phyloP scores from a whole-genome alignment of 2,329 filamentous ascomycete genomes.

The Aspergillus tubingensis region DNA sequence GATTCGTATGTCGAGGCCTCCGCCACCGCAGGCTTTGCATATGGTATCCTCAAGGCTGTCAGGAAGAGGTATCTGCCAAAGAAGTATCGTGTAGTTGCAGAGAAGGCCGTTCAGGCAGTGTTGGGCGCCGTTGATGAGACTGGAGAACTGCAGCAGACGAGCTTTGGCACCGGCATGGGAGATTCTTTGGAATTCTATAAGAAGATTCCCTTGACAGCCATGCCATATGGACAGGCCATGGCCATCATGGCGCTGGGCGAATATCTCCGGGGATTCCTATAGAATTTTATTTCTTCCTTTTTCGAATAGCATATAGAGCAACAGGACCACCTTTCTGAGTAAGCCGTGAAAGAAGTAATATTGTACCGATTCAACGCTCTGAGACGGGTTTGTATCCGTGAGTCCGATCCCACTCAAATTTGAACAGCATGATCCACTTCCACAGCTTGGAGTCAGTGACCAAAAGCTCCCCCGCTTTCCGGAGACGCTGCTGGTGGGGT shows the following conservation, averaged over 20 bases:
- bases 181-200: constrained; percentile 73
- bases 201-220: constrained; percentile 73
- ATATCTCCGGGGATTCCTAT: constrained; percentile 55
- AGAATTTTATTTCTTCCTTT: neutral
- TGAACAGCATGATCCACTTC: neutral
- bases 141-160: constrained; percentile 72
- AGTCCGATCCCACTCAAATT: neutral
- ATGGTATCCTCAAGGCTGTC: constrained; percentile 73
- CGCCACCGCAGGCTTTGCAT: constrained; percentile 78
- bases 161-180: constrained; percentile 79
- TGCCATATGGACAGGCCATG: constrained; percentile 86
- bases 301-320: too few species aligned
- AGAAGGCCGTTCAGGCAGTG: constrained; percentile 68
- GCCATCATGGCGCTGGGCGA: constrained; percentile 79
- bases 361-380: too few species aligned
- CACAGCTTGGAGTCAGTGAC: neutral
- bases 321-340: too few species aligned
- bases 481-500: neutral
- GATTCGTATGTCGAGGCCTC: constrained; percentile 76
- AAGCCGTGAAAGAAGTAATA: too few species aligned
- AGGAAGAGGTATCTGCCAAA: constrained; percentile 68
- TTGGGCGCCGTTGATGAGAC: constrained; percentile 64
- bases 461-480: neutral
- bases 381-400: neutral
- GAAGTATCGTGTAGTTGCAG: constrained; percentile 62